Percentiles rank a stretch among this genome's conserved stretches.
phyloP scores from a whole-genome alignment of 805 yeast genomes.

The Alloascoidea africana region DNA sequence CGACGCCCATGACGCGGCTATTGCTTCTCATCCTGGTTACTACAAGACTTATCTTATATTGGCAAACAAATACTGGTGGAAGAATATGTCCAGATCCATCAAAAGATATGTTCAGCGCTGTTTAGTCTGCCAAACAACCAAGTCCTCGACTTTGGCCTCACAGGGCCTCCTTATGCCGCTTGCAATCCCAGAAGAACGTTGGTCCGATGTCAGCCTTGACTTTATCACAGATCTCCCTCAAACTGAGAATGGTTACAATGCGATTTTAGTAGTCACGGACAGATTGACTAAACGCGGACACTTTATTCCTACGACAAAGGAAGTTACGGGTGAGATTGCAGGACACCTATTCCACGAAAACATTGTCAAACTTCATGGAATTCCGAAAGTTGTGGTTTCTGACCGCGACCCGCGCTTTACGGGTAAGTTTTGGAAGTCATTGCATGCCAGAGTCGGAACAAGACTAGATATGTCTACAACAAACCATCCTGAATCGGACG shows the following conservation, averaged over 20 bases:
- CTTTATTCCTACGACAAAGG: slow-evolving; percentile 7
- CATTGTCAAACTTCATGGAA: slow-evolving; percentile 9
- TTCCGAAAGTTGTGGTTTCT: slow-evolving; percentile 7
- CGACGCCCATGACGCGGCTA: slow-evolving; percentile 3
- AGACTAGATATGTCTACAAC: slow-evolving; percentile 5
- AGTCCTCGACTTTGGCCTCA: slow-evolving; percentile 3
- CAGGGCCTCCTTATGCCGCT: slow-evolving; percentile 7
- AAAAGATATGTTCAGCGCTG: slow-evolving; percentile 6
- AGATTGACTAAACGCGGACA: slow-evolving; percentile 10
- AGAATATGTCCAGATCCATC: slow-evolving; percentile 4
- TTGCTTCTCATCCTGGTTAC: slow-evolving; percentile 4
- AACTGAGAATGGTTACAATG: slow-evolving; percentile 5
- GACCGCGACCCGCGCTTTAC: slow-evolving; percentile 9
- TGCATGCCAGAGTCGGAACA: slow-evolving; percentile 5
- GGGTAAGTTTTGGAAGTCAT: slow-evolving; percentile 7
- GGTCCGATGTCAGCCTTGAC: slow-evolving; percentile 8
- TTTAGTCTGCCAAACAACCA: slow-evolving; percentile 6
- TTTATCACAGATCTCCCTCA: slow-evolving; percentile 8
- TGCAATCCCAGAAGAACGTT: slow-evolving; percentile 6
- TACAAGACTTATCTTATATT: slow-evolving; percentile 2
- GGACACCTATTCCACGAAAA: slow-evolving; percentile 6
- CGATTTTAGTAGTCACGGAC: slow-evolving; percentile 10
- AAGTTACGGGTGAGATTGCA: slow-evolving; percentile 2
- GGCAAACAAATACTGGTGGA: slow-evolving; percentile 3
- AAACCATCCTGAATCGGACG: slow-evolving; percentile 8